These are phyloP conservation scores for Apiospora malaysiana DNA, from an alignment of 2,329 filamentous ascomycete genomes.

Conservation along the genomic window DNA sequence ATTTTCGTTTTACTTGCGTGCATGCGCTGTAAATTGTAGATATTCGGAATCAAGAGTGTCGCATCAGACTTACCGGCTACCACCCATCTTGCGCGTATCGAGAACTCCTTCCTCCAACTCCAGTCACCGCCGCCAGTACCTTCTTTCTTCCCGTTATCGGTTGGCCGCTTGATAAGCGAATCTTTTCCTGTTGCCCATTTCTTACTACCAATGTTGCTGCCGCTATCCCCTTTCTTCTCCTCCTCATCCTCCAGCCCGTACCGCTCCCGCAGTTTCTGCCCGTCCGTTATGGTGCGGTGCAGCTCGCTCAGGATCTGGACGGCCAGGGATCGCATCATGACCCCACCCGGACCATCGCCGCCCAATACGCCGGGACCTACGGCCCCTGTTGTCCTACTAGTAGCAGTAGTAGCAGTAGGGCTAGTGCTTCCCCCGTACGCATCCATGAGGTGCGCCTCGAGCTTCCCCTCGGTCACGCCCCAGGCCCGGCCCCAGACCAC, in stretches of 20 bases:
- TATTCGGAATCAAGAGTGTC: neutral
- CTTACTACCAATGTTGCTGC: conserved; percentile 21
- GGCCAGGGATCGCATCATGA: conserved; percentile 46
- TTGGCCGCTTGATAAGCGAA: conserved; percentile 5
- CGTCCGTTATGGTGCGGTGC: conserved; percentile 51
- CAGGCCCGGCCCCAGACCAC: conserved; percentile 54
- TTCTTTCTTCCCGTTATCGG: conserved; percentile 28
- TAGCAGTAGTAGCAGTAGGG: neutral
- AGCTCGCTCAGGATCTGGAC: conserved; percentile 50
- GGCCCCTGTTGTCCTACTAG: neutral
- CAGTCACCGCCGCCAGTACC: conserved; percentile 30
- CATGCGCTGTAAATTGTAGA: neutral
- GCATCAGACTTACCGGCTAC: conserved; percentile 42
- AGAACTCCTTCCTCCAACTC: conserved; percentile 43
- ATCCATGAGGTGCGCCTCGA: conserved; percentile 49
- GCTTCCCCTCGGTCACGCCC: conserved; percentile 51
- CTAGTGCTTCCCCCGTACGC: conserved; percentile 29
- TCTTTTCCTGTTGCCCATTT: conserved; percentile 24
- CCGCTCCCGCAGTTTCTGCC: conserved; percentile 46
- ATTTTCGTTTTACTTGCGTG: neutral
- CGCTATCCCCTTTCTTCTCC: neutral
- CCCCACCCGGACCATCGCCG: conserved; percentile 21
- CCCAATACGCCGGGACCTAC: neutral
- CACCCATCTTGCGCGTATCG: conserved; percentile 49
- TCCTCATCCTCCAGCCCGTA: conserved; percentile 43